Percentiles rank a stretch among this genome's conserved stretches.
Conservation (phyloP, 768 basidiomycete genomes). For the Boletus rubroflammeus region DNA sequence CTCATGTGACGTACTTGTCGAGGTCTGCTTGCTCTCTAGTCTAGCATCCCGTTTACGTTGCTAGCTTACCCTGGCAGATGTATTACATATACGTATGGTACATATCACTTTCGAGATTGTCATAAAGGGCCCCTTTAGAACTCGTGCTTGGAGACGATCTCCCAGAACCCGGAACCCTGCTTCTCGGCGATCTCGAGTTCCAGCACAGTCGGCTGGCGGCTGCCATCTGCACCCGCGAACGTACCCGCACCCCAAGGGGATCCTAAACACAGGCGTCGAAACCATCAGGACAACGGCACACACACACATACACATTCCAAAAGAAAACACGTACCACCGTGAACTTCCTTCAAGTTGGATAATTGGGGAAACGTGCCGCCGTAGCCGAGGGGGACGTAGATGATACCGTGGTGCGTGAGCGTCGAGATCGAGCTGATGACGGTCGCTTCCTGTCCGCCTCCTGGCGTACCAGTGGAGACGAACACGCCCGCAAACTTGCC, state of each 20-base stretch:
- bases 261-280: conserved; percentile 37
- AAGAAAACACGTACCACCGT: conserved; percentile 47
- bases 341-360: conserved; percentile 45
- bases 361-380: conserved; percentile 41
- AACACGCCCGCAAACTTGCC: conserved; percentile 80
- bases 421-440: conserved; percentile 50
- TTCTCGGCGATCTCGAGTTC: conserved; percentile 50
- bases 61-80: neutral
- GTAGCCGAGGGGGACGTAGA: conserved; percentile 72
- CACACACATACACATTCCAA: too few species aligned
- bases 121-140: conserved; percentile 9
- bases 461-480: conserved; percentile 63
- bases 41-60: neutral
- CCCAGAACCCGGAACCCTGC: conserved; percentile 54
- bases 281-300: neutral
- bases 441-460: conserved; percentile 76
- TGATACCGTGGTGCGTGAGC: conserved; percentile 68
- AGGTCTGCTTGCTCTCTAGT: neutral
- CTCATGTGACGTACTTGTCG: conserved; percentile 10
- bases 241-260: conserved; percentile 81
- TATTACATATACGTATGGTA: neutral
- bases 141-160: conserved; percentile 41
- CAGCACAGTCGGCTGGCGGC: conserved; percentile 45
- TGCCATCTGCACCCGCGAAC: conserved; percentile 44
- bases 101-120: neutral